Conservation (phyloP, 2,329 filamentous ascomycete species). For the Sporothrix luriei region DNA sequence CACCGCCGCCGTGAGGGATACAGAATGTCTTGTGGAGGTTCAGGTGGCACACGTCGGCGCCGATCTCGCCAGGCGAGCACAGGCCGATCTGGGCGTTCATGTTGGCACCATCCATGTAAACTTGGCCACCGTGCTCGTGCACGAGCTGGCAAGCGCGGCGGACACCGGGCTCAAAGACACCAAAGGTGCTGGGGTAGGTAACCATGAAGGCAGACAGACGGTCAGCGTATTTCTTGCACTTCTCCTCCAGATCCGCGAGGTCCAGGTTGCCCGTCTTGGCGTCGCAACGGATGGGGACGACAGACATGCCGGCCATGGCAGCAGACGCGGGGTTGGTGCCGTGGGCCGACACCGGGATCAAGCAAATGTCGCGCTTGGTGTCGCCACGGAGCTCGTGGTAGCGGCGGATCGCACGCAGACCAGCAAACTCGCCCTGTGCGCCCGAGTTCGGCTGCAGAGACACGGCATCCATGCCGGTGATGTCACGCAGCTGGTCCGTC, state of each 20-base stretch:
- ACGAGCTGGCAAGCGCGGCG: conserved; percentile 84
- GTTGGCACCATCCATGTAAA: conserved; percentile 98
- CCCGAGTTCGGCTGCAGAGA: conserved; percentile 95
- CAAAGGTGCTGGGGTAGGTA: conserved; percentile 93
- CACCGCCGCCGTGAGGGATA: conserved; percentile 93
- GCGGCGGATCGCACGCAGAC: conserved; percentile 82
- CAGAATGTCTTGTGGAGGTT: conserved; percentile 99
- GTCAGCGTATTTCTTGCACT: conserved; percentile 84
- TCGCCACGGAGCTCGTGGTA: conserved; percentile 71
- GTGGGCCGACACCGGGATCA: conserved; percentile 93
- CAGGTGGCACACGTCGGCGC: conserved; percentile 93
- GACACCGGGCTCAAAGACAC: conserved; percentile 88
- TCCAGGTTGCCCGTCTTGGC: conserved; percentile 85
- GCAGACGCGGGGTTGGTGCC: conserved; percentile 95
- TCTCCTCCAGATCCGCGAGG: conserved; percentile 78
- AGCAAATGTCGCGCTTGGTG: conserved; percentile 81
- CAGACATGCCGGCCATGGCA: conserved; percentile 93
- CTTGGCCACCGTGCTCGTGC: conserved; percentile 84
- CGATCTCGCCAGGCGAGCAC: conserved; percentile 91
- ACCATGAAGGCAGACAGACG: conserved; percentile 93
- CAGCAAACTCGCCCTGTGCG: conserved; percentile 92
- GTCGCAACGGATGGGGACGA: conserved; percentile 90
- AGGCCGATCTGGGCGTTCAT: conserved; percentile 98
- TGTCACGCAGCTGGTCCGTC: conserved; percentile 73
- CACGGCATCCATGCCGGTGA: conserved; percentile 88